Conservation (phyloP, 1,139 yeast genomes). For the Scheffersomyces cryptocercus region DNA sequence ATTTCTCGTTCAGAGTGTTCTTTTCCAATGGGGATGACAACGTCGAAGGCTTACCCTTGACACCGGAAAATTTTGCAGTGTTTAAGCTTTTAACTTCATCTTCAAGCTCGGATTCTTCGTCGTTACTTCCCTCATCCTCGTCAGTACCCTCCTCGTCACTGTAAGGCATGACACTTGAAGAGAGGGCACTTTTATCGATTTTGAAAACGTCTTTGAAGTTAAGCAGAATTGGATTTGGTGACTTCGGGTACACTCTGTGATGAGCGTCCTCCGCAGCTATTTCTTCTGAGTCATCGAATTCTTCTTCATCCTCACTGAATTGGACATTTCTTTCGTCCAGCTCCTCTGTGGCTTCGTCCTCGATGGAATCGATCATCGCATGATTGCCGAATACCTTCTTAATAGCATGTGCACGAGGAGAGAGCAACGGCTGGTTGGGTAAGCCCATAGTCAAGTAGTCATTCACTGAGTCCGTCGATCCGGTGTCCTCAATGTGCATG, state of each 20-base stretch:
- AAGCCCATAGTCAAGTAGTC: slow-evolving; percentile 1
- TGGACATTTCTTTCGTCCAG: slow-evolving; percentile 14
- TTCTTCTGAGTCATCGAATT: slow-evolving; percentile 10
- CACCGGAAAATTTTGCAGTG: slow-evolving; percentile 2
- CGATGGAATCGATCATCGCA: slow-evolving; percentile 30
- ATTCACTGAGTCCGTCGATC: not conserved
- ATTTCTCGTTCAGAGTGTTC: not conserved
- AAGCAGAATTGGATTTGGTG: slow-evolving; percentile 32
- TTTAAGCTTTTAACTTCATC: slow-evolving; percentile 15
- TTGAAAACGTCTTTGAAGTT: slow-evolving; percentile 38
- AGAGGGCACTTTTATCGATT: slow-evolving; percentile 13
- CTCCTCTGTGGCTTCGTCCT: slow-evolving; percentile 8
- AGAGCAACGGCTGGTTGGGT: slow-evolving; percentile 10
- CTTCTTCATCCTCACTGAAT: slow-evolving; percentile 24
- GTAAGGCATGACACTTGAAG: not conserved
- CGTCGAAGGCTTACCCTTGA: not conserved
- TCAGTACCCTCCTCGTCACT: slow-evolving; percentile 17
- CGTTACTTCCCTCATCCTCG: slow-evolving; percentile 19
- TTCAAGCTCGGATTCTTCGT: slow-evolving; percentile 15
- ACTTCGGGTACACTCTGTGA: slow-evolving; percentile 19
- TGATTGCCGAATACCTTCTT: slow-evolving; percentile 48
- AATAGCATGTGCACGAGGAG: slow-evolving; percentile 47
- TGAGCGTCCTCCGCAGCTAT: slow-evolving; percentile 2
- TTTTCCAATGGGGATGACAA: slow-evolving; percentile 12
- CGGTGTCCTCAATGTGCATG: slow-evolving; percentile 9